phyloP scores from a whole-genome alignment of 306 rosid species.

The Glycine latifolia region DNA sequence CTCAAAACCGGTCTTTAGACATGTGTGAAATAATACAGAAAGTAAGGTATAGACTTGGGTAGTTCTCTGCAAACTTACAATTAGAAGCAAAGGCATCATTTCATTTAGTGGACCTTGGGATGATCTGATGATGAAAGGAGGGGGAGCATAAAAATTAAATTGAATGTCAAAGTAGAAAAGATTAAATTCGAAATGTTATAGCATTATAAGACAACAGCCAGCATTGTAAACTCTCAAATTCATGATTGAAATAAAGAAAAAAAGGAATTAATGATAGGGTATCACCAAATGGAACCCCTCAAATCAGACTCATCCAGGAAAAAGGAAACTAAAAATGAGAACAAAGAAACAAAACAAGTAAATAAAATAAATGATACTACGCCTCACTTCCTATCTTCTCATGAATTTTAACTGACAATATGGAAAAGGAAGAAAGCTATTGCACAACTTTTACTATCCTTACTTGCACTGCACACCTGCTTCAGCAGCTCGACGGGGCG shows the following conservation, averaged over 20 bases:
- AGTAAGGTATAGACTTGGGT: slow-evolving; percentile 13
- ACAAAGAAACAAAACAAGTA: slow-evolving; percentile 48
- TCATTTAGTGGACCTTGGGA: neutral
- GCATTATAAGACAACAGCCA: slow-evolving; percentile 56
- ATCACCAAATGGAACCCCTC: slow-evolving; percentile 53
- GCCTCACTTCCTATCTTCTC: slow-evolving; percentile 59
- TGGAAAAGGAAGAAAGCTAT: slow-evolving; percentile 54
- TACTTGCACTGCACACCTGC: slow-evolving; percentile 92
- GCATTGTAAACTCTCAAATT: slow-evolving; percentile 61
- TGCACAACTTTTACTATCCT: slow-evolving; percentile 43
- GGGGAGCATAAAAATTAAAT: neutral
- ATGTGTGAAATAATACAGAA: slow-evolving; percentile 25
- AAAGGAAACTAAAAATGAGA: slow-evolving; percentile 49
- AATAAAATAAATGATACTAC: slow-evolving; percentile 49
- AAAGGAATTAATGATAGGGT: slow-evolving; percentile 48
- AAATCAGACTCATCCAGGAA: slow-evolving; percentile 32
- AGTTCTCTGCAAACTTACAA: slow-evolving; percentile 24
- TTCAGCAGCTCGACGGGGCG: slow-evolving; percentile 90
- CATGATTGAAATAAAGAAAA: slow-evolving; percentile 49
- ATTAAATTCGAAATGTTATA: slow-evolving; percentile 40
- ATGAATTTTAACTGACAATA: slow-evolving; percentile 37
- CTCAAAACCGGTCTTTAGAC: slow-evolving; percentile 26
- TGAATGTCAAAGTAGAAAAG: slow-evolving; percentile 13
- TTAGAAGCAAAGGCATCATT: slow-evolving; percentile 27
- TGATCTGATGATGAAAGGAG: neutral